These are phyloP conservation scores for Bretschneidera sinensis DNA, from an alignment of 345 rosid species.

Conservation along the genomic window DNA sequence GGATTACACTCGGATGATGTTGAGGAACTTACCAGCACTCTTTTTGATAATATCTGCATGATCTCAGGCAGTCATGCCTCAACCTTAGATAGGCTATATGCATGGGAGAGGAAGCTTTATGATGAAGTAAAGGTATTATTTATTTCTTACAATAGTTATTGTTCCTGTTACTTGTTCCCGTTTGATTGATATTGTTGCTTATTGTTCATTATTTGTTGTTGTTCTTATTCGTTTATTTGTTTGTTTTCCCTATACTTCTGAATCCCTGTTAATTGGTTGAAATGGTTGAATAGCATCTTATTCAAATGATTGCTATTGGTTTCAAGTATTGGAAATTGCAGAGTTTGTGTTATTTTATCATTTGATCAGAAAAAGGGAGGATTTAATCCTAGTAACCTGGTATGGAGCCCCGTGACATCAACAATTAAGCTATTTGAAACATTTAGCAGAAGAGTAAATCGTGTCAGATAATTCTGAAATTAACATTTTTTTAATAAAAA, in stretches of 20 bases:
- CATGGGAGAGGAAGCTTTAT: conserved; percentile 97
- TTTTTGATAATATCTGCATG: conserved; percentile 72
- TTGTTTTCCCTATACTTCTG: background rate
- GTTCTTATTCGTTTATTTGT: background rate
- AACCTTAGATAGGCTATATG: conserved; percentile 83
- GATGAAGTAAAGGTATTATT: conserved; percentile 90
- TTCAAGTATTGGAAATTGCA: background rate
- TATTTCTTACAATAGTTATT: background rate
- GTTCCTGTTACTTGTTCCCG: background rate
- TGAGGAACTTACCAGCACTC: conserved; percentile 56
- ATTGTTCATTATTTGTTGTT: background rate
- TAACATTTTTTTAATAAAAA: no score
- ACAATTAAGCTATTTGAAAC: no score
- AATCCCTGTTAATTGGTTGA: background rate
- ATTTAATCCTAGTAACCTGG: no score
- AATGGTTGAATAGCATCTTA: no score
- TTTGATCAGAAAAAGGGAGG: background rate
- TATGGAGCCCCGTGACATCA: no score
- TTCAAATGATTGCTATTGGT: no score
- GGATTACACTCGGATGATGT: conserved; percentile 54
- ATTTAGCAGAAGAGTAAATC: background rate
- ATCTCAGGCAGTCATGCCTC: conserved; percentile 94
- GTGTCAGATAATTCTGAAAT: background rate
- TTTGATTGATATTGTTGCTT: no score
- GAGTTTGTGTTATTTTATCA: background rate